Conservation (phyloP, 2,329 filamentous ascomycete genomes). For the Fusarium phyllophilum region DNA sequence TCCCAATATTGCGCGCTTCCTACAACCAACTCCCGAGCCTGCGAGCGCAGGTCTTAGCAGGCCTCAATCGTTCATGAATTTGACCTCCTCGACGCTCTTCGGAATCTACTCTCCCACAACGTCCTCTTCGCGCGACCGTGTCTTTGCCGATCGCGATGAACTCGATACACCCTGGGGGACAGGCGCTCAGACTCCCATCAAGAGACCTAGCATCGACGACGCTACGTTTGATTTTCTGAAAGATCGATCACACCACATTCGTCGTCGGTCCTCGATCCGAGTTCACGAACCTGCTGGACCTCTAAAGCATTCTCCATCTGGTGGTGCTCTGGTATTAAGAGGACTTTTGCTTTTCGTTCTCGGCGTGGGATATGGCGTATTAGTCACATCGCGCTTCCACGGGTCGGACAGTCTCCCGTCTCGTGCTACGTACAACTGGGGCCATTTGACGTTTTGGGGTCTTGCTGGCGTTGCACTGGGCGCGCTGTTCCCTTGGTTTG, state of each 20-base stretch:
- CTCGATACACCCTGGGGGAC: constrained; percentile 80
- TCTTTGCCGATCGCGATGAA: constrained; percentile 59
- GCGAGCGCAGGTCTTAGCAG: constrained; percentile 63
- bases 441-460: constrained; percentile 85
- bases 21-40: constrained; percentile 53
- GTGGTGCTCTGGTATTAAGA: constrained; percentile 66
- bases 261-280: constrained; percentile 51
- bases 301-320: constrained; percentile 42
- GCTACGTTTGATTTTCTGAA: constrained; percentile 57
- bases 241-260: constrained; percentile 50
- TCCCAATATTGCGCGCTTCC: constrained; percentile 49
- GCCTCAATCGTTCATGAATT: constrained; percentile 82
- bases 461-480: constrained; percentile 80
- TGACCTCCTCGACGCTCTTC: constrained; percentile 88
- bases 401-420: constrained; percentile 68
- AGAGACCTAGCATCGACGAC: constrained; percentile 56
- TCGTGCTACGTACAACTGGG: constrained; percentile 67
- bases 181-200: constrained; percentile 75
- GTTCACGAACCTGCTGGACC: constrained; percentile 38
- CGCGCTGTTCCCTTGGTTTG: constrained; percentile 84
- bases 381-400: constrained; percentile 80
- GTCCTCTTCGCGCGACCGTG: constrained; percentile 62
- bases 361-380: constrained; percentile 82
- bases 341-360: constrained; percentile 77
- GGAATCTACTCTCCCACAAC: constrained; percentile 86